Evolutionary conservation across 345 rosid genomes (phyloP).

Genomic region (Eucalyptus erythrocorys): DNA sequence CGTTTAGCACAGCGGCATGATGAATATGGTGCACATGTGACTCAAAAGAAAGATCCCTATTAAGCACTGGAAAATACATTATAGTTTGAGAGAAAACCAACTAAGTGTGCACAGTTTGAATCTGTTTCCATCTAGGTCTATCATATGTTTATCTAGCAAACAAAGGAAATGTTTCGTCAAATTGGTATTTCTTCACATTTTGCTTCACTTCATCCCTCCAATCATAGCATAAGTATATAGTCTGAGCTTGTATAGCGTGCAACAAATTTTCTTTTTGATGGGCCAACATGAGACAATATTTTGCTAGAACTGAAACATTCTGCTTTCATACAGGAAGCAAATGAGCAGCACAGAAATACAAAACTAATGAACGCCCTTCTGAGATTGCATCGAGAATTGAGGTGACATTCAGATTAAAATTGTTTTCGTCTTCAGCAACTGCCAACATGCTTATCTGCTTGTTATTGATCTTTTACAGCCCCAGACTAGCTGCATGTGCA

Average conservation of each 20-base stretch:
- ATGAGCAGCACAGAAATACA: slow-evolving; percentile 89
- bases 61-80: neutral
- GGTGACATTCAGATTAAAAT: slow-evolving; percentile 24
- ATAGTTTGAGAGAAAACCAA: neutral
- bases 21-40: neutral
- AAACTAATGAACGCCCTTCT: slow-evolving; percentile 81
- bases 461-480: slow-evolving; percentile 48
- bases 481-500: slow-evolving; percentile 91
- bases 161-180: neutral
- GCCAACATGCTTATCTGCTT: neutral
- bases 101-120: neutral
- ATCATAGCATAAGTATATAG: neutral
- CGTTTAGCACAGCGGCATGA: neutral
- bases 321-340: slow-evolving; percentile 46
- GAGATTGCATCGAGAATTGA: slow-evolving; percentile 85
- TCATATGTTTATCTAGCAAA: neutral
- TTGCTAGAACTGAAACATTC: neutral
- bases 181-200: neutral
- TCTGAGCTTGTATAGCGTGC: neutral
- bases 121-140: neutral
- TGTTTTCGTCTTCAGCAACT: neutral
- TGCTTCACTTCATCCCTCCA: neutral
- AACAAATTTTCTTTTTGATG: neutral
- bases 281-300: neutral
- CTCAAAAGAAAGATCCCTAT: neutral